A percentile compares a stretch with the other conserved stretches of the same genome.
Evolutionary conservation across 169 alveolate genomes (phyloP).

Genomic region (Babesia bigemina): DNA sequence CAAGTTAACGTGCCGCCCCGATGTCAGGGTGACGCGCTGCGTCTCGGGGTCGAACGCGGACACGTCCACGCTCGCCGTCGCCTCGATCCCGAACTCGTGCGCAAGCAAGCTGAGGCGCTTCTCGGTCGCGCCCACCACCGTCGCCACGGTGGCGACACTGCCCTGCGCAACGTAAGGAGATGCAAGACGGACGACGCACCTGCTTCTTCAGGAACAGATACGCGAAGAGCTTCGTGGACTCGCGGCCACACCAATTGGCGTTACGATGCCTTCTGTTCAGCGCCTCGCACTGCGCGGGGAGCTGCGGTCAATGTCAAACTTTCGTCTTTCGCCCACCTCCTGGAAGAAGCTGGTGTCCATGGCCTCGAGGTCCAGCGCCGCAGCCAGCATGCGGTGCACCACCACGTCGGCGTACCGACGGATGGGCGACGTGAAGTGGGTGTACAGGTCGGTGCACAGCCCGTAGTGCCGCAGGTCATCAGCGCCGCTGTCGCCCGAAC

Average conservation of each 20-base stretch:
- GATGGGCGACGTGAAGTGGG: constrained; percentile 99
- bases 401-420: constrained; percentile 97
- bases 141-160: constrained; percentile 52
- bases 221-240: constrained; percentile 88
- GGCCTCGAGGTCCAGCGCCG: constrained; percentile 70
- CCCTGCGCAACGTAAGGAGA: constrained; percentile 64
- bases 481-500: constrained; percentile 35
- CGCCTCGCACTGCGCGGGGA: constrained; percentile 88
- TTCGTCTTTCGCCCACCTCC: constrained; percentile 33
- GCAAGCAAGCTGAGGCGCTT: constrained; percentile 69
- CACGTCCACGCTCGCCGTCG: constrained; percentile 57
- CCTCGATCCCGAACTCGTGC: constrained; percentile 45
- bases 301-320: constrained; percentile 63
- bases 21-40: constrained; percentile 44
- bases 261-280: constrained; percentile 89
- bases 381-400: constrained; percentile 92
- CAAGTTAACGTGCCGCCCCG: constrained; percentile 47
- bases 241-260: constrained; percentile 92
- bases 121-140: constrained; percentile 76
- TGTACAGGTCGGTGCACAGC: constrained; percentile 96
- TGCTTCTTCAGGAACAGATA: constrained; percentile 85
- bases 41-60: constrained; percentile 51
- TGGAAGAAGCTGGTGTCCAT: constrained; percentile 60
- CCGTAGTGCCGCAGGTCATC: constrained; percentile 90
- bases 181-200: constrained; percentile 54